Percentiles rank a stretch among this genome's conserved stretches.
Evolutionary conservation across 23 red algal species (phyloP).

Genomic region (Pyropia haitanensis): DNA sequence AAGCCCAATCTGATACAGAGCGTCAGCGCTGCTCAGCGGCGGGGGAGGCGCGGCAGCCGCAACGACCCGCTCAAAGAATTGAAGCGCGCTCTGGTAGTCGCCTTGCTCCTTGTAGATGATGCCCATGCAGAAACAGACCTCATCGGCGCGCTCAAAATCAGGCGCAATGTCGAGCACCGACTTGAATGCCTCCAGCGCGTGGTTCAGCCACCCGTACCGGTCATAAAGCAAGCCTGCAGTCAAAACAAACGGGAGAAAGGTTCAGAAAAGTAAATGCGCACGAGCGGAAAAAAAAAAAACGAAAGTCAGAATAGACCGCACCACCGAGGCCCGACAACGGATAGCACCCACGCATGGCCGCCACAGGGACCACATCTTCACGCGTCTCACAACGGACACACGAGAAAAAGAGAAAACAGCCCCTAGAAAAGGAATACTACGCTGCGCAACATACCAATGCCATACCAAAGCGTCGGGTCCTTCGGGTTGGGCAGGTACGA

Average conservation of each 20-base stretch:
- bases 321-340: no score
- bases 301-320: no score
- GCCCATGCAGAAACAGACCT: conserved; percentile 84
- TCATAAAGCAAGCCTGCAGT: conserved; percentile 55
- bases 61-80: conserved; percentile 80
- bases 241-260: no score
- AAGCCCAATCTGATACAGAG: conserved; percentile 89
- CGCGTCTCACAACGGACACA: no score
- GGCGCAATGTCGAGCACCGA: conserved; percentile 65
- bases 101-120: conserved; percentile 76
- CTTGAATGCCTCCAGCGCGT: conserved; percentile 83
- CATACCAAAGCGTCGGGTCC: conserved; percentile 72
- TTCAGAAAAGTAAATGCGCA: no score
- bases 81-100: conserved; percentile 65
- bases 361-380: no score
- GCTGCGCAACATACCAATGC: conserved; percentile 21
- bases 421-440: no score
- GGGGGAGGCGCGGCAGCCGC: conserved; percentile 44
- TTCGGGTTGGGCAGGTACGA: conserved; percentile 46
- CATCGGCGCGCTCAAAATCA: conserved; percentile 73
- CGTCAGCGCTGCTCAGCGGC: conserved; percentile 51
- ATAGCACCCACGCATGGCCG: no score
- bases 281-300: no score
- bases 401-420: no score
- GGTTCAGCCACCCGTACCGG: conserved; percentile 52